Evolutionary conservation across 2,329 filamentous ascomycete species (phyloP).

Genomic region (Alternaria triticimaculans): DNA sequence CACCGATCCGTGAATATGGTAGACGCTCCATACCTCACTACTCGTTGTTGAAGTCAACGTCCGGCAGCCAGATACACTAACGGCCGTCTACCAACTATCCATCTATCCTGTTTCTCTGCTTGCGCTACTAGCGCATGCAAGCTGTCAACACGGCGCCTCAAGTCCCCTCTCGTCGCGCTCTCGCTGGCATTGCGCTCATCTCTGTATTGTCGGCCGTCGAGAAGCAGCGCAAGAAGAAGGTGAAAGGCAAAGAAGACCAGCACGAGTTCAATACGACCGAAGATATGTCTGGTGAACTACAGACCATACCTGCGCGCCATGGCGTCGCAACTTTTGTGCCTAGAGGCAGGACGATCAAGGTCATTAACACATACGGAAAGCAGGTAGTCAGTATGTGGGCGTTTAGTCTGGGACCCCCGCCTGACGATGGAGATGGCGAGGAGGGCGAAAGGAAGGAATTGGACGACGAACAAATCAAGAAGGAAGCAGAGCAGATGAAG

Average conservation of each 20-base stretch:
- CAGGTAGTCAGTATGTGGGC: constrained; percentile 60
- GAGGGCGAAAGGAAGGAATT: constrained; percentile 27
- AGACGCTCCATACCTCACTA: constrained; percentile 13
- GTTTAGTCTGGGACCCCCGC: constrained; percentile 55
- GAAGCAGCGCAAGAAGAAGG: constrained; percentile 39
- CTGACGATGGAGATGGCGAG: constrained; percentile 43
- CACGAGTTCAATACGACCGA: constrained; percentile 18
- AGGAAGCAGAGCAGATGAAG: constrained; percentile 31
- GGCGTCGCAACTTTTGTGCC: constrained; percentile 60
- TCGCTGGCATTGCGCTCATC: constrained; percentile 44
- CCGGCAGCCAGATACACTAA: constrained; percentile 5
- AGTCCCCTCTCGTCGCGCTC: constrained; percentile 40
- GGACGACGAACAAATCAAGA: constrained; percentile 35
- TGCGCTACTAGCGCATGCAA: constrained; percentile 2
- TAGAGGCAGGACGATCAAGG: constrained; percentile 56
- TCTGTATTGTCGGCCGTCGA: constrained; percentile 44
- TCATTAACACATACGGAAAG: constrained; percentile 59
- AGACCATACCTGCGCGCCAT: constrained; percentile 58
- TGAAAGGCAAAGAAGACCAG: constrained; percentile 12
- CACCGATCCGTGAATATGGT: constrained; percentile 17
- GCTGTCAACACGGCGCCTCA: constrained; percentile 38
- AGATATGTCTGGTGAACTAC: constrained; percentile 51
- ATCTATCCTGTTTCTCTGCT: constrained; percentile 7
- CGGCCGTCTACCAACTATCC: not conserved
- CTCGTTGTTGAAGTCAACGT: constrained; percentile 10